Evolutionary conservation across 257 asterid species (phyloP).

Genomic region (Capsicum rhomboideum): DNA sequence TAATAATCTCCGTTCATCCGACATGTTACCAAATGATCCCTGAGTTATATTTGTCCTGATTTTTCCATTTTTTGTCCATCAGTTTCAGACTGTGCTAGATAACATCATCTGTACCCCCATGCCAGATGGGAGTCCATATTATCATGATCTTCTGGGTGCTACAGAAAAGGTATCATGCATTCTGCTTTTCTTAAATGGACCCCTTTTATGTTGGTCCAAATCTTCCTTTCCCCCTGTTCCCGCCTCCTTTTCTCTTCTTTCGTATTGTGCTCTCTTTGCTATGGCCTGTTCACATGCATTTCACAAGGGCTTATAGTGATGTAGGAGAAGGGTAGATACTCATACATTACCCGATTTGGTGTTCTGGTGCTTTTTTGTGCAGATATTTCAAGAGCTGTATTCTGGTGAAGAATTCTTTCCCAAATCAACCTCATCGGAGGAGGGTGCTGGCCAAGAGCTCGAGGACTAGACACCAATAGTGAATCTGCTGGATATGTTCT

Average conservation of each 20-base stretch:
- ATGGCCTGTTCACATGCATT: background rate
- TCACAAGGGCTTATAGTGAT: background rate
- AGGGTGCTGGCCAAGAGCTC: constrained; percentile 32
- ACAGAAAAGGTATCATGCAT: constrained; percentile 42
- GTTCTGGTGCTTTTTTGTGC: constrained; percentile 9
- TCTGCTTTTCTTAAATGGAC: background rate
- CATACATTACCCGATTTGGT: background rate
- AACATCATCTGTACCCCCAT: constrained; percentile 37
- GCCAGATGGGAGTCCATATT: constrained; percentile 73
- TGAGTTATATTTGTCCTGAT: background rate
- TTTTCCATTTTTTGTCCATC: constrained; percentile 2
- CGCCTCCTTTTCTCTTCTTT: background rate
- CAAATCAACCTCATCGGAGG: constrained; percentile 21
- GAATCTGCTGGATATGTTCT: background rate
- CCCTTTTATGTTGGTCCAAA: background rate
- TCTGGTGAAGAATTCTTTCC: constrained; percentile 59
- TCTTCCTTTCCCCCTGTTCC: background rate
- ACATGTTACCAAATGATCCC: background rate
- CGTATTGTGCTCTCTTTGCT: background rate
- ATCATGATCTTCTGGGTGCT: constrained; percentile 44
- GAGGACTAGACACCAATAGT: constrained; percentile 8
- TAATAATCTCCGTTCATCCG: background rate
- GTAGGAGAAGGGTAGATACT: background rate
- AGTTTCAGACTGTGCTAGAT: constrained; percentile 34
- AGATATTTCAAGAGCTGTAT: constrained; percentile 54